Evolutionary conservation across 169 alveolate species (phyloP).

Genomic region (Cryptosporidium tyzzeri): DNA sequence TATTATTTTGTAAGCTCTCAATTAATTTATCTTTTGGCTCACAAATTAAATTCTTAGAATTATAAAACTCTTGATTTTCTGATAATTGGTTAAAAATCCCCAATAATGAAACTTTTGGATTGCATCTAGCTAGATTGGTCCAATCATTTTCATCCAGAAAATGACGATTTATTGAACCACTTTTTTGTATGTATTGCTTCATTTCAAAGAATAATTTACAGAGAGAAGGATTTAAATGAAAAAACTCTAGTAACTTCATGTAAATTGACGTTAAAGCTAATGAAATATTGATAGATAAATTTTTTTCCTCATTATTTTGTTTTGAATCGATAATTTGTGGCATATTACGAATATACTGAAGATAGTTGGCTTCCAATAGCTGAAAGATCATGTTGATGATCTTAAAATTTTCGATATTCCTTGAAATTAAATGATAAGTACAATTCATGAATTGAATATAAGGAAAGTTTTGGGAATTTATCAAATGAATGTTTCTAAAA

Average conservation of each 20-base stretch:
- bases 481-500: conserved; percentile 47
- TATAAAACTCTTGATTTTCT: neutral
- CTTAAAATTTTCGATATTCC: neutral
- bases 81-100: conserved; percentile 14
- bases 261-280: conserved; percentile 35
- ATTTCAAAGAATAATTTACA: conserved; percentile 34
- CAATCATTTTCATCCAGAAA: neutral
- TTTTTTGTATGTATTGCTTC: conserved; percentile 2
- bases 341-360: conserved; percentile 9
- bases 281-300: conserved; percentile 31
- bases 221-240: conserved; percentile 26
- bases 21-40: neutral
- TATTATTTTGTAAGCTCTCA: neutral
- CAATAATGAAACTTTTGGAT: conserved; percentile 33
- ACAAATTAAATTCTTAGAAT: neutral
- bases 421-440: conserved; percentile 18
- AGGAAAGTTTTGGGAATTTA: conserved; percentile 41
- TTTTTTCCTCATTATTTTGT: neutral
- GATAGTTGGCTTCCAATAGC: conserved; percentile 14
- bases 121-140: neutral
- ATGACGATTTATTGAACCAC: neutral
- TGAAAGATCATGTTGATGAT: conserved; percentile 38
- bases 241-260: conserved; percentile 38
- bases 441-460: conserved; percentile 47
- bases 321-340: neutral